Evolutionary conservation across 441 rosid species (phyloP), one percentile per base, ranked within the genome.

Genomic region (Eruca vesicaria): DNA sequence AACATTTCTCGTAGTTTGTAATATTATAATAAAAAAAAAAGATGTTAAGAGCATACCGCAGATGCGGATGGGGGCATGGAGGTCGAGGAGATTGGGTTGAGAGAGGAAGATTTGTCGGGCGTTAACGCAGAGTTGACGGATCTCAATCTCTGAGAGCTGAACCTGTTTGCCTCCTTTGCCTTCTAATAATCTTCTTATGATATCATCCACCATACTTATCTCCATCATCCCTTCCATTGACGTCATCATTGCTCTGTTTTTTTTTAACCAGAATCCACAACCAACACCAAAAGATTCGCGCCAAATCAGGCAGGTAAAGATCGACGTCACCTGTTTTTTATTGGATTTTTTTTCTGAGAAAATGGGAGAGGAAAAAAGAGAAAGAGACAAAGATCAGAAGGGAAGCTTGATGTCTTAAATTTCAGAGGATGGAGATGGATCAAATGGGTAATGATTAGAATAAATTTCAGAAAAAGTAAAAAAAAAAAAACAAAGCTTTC

Each of bases 111-210:
- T 88, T 87, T 93, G 98, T 48, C 99, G 86, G 20, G 99, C 93
- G 83, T 91, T 92, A 80, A 91, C 83, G 78, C 99, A 96, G 45
- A 93, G 92, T 81, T 93, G 99, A 72, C 98, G 98, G 86, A 93
- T 93, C 93, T 93, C 99, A 56, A 82, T 85, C 83, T 96, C 99
- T 0, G 98, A 96, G 32, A 93, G 87, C 87, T 93, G 97, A 50
- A 91, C 99, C 65, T 93, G 99, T 72, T 87, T 93, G 8, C 93
- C 92, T 72, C 94, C 98, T 90, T 82, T 93, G 7, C 98, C 97
- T 38, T 90, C 99, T 83, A 96, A 81, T 9, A 96, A 75, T 84
- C 99, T 91, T 78, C 94, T 84, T 55, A 93, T 90, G 16, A 96
- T 90, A 72, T 96, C 99, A 80, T 96, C 97, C 88, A 96, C 74